Evolutionary conservation across 495 filamentous ascomycete genomes (phyloP), one percentile per base, ranked within the genome.

Genomic region (Penicillium bovifimosum): DNA sequence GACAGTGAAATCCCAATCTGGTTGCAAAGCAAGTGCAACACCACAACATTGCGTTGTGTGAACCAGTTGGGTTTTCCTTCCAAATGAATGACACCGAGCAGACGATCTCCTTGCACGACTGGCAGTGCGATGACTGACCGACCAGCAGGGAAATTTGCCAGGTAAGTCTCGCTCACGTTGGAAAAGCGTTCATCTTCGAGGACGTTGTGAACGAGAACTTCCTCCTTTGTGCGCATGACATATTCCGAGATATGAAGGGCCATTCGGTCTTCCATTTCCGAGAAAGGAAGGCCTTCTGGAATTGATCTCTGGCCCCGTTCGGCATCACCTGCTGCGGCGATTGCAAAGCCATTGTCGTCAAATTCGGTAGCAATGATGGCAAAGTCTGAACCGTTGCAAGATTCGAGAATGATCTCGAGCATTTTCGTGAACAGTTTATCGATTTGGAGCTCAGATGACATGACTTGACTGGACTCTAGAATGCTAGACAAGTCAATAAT

Each of bases 401-500:
- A 90, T 57, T 92, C 87, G 16, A 96, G 64, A 40, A 95, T 92
- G 53, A 95, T 90, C 62, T 92, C 85, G 46, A 88, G 88, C 87
- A 96, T 95, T 50, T 89, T 93, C 47, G 84, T 83, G 35, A 96
- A 72, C 7, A 96, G 81, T 44, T 84, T 83, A 52, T 96, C 90
- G 17, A 96, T 84, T 51, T 88, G 81, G 28, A 96, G 75, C 49
- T 95, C 88, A 26, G 89, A 95, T 10, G 90, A 95, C 61, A 96
- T 88, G 38, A 95, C 83, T 72, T 95, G 91, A 38, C 86, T 92
- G 13, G 87, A 91, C 59, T 90, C 84, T 9, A 96, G 77, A 46
- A 96, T 95, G 35, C 86, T 89, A 40, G 88, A 84, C 47, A 95
- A 65, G 64, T 95, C 91, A 47, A 95, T 88, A 69, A 95, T 91